Base-by-base conservation (phyloP, 768 basidiomycete species). In the Postia placenta region DNA sequence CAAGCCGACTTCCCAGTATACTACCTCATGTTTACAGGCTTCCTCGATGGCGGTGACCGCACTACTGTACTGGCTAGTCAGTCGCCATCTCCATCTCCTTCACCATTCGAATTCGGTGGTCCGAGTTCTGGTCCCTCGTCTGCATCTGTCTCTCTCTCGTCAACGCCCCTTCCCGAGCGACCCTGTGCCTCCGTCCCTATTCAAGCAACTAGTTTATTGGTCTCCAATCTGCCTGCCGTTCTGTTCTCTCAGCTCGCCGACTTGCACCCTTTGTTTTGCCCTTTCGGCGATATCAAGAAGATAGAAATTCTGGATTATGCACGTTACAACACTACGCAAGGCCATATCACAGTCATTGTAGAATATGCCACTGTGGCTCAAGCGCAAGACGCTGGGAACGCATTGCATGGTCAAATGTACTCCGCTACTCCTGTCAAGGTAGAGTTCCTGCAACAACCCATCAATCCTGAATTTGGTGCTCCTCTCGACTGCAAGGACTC, bases 21-120 rank as follows among this genome's bases (percentile, higher is more conserved):
- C 7, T 23, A 3, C 24, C 5, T 48, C 11, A 46, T 9, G 7
- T 24, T 7, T 11, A 3, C 52, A 88, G 87, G 86, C 19, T 89
- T 89, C 58, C 70, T 90, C 51, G 87, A 91, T 59, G 87, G 87
- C 17, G 87, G 83, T 12, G 88, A 90, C 67, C 84, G 90, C 39
- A 71, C 79, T 5, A 71, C 85, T 63, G 71, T 81, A 33, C 70
- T 87, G 22, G 74, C 84, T 28, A 59, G 73, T 26, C 74, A 77
- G 19, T 63, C 64, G 6, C 64, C 68, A 42, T 51, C 67, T 33
- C 56, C 72, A 44, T 61, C 64, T 53, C 54, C 57, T 1, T 45
- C 48, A 5, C 50, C 57, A 1, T 55, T 60, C 63, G 54, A 59
- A 35, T 42, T 60, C 61, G 37, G 63, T 25, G 53, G 60, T 15